Evolutionary conservation across 306 rosid genomes (phyloP).

Genomic region (Dryas alaskensis): DNA sequence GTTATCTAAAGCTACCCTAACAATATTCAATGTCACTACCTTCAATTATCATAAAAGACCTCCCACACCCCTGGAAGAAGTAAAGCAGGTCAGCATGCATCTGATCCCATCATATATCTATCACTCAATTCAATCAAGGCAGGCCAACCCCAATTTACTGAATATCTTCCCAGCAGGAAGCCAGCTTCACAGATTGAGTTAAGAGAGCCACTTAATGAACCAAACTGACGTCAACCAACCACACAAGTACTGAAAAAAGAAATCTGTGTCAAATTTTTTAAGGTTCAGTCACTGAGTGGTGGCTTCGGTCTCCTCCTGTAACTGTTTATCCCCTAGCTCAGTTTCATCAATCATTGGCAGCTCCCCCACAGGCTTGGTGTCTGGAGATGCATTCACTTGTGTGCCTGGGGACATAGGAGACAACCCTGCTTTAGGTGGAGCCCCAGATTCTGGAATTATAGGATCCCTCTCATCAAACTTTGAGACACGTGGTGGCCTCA

Average conservation of each 20-base stretch:
- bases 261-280: not conserved
- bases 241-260: not conserved
- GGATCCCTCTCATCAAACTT: conserved; percentile 35
- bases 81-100: not conserved
- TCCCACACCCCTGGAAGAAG: not conserved
- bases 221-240: not conserved
- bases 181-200: not conserved
- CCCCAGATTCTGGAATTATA: conserved; percentile 29
- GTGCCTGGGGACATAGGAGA: conserved; percentile 31
- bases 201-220: not conserved
- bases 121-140: not conserved
- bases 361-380: conserved; percentile 30
- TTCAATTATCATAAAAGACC: not conserved
- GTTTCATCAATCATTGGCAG: conserved; percentile 30
- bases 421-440: conserved; percentile 39
- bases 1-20: not conserved
- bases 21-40: not conserved
- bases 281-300: conserved; percentile 34
- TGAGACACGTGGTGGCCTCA: conserved; percentile 38
- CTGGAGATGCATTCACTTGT: conserved; percentile 33
- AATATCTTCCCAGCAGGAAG: not conserved
- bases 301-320: conserved; percentile 25
- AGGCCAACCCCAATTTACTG: not conserved
- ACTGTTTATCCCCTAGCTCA: conserved; percentile 33
- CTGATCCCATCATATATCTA: not conserved